phyloP scores from a whole-genome alignment of 1,139 yeast species.

The Pichia sorboxylosa region DNA sequence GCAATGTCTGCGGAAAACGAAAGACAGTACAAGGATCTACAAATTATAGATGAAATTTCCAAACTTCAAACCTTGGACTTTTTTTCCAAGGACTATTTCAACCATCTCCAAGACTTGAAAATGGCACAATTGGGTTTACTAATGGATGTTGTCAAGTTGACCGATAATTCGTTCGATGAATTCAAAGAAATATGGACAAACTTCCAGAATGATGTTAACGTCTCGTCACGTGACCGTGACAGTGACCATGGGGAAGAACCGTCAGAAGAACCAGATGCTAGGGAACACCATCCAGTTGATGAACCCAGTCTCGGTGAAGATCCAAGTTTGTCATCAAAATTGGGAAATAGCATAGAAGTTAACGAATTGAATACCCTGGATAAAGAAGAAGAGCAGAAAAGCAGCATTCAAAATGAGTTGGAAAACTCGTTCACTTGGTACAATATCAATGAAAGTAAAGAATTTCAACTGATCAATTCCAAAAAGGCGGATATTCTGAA shows the following conservation, averaged over 20 bases:
- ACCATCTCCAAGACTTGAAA: constrained; percentile 45
- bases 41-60: constrained; percentile 72
- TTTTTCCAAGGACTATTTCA: constrained; percentile 51
- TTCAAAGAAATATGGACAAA: constrained; percentile 20
- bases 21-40: constrained; percentile 78
- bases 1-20: constrained; percentile 54
- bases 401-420: neutral
- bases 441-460: constrained; percentile 32
- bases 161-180: constrained; percentile 19
- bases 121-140: constrained; percentile 50
- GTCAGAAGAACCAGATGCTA: no score
- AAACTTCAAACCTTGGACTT: constrained; percentile 49
- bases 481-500: constrained; percentile 30
- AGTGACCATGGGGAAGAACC: no score
- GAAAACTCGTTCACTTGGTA: constrained; percentile 12
- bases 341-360: neutral
- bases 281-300: neutral
- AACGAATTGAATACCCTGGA: neutral
- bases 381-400: neutral
- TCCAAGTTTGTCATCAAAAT: neutral
- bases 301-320: neutral
- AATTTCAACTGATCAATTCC: constrained; percentile 29
- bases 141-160: constrained; percentile 33
- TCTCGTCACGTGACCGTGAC: no score
- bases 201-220: neutral